Conservation (phyloP, 2,329 filamentous ascomycete genomes). For the Clonostachys sp. region DNA sequence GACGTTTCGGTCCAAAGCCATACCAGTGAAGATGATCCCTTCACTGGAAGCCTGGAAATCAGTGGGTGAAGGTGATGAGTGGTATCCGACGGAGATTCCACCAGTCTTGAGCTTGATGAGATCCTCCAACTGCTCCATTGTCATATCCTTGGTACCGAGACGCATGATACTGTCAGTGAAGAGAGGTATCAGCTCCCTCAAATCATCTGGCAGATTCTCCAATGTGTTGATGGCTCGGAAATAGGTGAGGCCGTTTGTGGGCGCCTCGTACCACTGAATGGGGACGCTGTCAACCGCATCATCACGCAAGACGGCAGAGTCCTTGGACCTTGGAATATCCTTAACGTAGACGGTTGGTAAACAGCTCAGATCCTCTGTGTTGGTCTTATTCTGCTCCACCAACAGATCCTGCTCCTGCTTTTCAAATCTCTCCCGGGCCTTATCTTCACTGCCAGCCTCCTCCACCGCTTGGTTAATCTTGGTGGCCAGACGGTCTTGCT, state of each 20-base stretch:
- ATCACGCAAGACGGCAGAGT: conserved; percentile 55
- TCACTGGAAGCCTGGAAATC: conserved; percentile 70
- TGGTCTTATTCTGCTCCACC: conserved; percentile 77
- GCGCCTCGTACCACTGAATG: conserved; percentile 86
- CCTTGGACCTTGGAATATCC: conserved; percentile 80
- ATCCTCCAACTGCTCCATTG: conserved; percentile 94
- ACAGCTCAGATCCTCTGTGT: conserved; percentile 79
- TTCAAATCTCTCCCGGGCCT: conserved; percentile 68
- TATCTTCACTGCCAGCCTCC: conserved; percentile 64
- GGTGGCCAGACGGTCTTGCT: conserved; percentile 65
- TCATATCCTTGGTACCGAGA: conserved; percentile 79
- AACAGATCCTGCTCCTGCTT: conserved; percentile 77
- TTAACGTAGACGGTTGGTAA: conserved; percentile 83
- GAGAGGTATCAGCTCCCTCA: conserved; percentile 79
- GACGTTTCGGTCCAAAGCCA: conserved; percentile 84
- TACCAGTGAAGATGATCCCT: conserved; percentile 79
- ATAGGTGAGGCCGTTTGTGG: conserved; percentile 94
- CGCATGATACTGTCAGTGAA: conserved; percentile 94
- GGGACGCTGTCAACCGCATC: conserved; percentile 61
- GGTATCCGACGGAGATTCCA: conserved; percentile 79
- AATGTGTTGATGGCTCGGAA: conserved; percentile 85
- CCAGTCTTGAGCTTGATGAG: conserved; percentile 95
- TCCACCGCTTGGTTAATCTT: conserved; percentile 71
- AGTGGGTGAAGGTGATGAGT: conserved; percentile 72
- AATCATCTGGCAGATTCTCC: conserved; percentile 74